These are phyloP conservation scores for Calycina marina DNA, from an alignment of 2,329 filamentous ascomycete genomes.

Conservation along the genomic window DNA sequence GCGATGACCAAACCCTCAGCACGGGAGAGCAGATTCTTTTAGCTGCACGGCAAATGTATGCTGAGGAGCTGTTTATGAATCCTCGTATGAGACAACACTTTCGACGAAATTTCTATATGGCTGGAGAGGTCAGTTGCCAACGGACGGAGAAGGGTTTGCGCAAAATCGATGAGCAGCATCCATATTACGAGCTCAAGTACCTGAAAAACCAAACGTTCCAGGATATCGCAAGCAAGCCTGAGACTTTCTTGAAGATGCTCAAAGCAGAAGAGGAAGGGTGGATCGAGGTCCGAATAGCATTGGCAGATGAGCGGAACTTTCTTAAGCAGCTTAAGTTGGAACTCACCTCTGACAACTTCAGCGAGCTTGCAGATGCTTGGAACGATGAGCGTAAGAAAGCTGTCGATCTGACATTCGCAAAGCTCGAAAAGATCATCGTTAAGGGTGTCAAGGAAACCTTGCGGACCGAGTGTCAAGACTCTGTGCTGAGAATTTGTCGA, in stretches of 20 bases:
- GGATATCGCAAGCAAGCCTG: slow-evolving; percentile 69
- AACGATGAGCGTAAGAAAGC: slow-evolving; percentile 77
- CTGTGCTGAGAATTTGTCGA: slow-evolving; percentile 74
- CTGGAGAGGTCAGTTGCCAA: slow-evolving; percentile 71
- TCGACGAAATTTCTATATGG: slow-evolving; percentile 68
- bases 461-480: slow-evolving; percentile 85
- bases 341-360: slow-evolving; percentile 91
- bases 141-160: slow-evolving; percentile 89
- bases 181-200: slow-evolving; percentile 97
- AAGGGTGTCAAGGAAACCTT: slow-evolving; percentile 92
- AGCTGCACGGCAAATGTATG: slow-evolving; percentile 74
- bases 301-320: slow-evolving; percentile 66
- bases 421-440: slow-evolving; percentile 70
- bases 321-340: slow-evolving; percentile 62
- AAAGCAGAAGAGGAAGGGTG: slow-evolving; percentile 91
- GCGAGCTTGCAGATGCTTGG: slow-evolving; percentile 89
- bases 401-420: slow-evolving; percentile 65
- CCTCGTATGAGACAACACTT: slow-evolving; percentile 83
- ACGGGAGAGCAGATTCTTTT: slow-evolving; percentile 63
- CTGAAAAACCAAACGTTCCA: slow-evolving; percentile 75
- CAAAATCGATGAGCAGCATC: slow-evolving; percentile 87
- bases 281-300: slow-evolving; percentile 66
- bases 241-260: slow-evolving; percentile 92
- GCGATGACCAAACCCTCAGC: slow-evolving; percentile 55
- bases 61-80: slow-evolving; percentile 78